A percentile compares a stretch with the other conserved stretches of the same genome.
phyloP scores from a whole-genome alignment of 495 filamentous ascomycete genomes.

The Penicillium riverlandense region DNA sequence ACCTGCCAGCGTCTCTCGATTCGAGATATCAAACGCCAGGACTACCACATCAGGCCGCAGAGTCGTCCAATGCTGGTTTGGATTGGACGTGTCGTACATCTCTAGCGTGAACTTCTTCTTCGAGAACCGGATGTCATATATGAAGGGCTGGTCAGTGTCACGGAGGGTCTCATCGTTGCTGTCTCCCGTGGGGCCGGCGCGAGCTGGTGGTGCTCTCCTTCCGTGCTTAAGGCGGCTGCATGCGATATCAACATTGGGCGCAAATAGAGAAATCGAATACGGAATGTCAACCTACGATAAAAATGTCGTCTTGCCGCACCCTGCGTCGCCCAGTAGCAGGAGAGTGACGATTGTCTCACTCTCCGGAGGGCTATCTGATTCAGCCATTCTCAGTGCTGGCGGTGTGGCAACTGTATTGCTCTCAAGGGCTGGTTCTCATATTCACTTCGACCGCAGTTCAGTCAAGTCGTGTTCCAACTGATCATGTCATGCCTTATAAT shows the following conservation, averaged over 20 bases:
- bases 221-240: constrained; percentile 22
- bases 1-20: constrained; percentile 55
- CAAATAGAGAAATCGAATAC: too few relatives aligned
- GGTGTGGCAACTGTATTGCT: too few relatives aligned
- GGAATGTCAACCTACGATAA: constrained; percentile 59
- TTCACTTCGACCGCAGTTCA: too few relatives aligned
- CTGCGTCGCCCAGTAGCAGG: constrained; percentile 71
- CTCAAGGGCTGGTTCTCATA: too few relatives aligned
- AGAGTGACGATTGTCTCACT: constrained; percentile 49
- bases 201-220: constrained; percentile 5
- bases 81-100: constrained; percentile 72
- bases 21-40: constrained; percentile 74
- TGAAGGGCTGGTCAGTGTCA: constrained; percentile 76
- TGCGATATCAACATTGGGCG: neutral
- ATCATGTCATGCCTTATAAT: neutral
- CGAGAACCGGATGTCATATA: constrained; percentile 66
- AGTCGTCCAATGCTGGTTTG: constrained; percentile 64
- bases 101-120: constrained; percentile 63
- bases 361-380: constrained; percentile 6
- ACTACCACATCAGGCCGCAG: constrained; percentile 66
- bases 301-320: constrained; percentile 82
- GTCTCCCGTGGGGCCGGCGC: neutral
- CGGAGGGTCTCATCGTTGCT: constrained; percentile 40
- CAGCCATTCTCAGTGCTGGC: constrained; percentile 2
- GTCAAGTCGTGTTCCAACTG: neutral